Conservation (phyloP, 148 eudicot species). For the Chenopodium album region DNA sequence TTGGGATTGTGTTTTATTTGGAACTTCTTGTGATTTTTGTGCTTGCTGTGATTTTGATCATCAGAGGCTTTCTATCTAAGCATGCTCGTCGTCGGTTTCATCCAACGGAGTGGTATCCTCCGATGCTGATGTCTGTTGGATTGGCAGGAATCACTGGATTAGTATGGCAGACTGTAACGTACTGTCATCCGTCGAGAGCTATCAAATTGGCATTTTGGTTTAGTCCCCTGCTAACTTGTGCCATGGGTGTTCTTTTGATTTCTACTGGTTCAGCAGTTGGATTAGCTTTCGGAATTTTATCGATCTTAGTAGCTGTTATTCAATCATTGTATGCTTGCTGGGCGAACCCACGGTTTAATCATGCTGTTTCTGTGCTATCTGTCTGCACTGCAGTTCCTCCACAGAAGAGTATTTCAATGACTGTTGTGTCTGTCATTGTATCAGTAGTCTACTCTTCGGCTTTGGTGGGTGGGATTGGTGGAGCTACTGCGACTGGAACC, state of each 20-base stretch:
- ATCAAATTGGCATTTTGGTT: conserved; percentile 53
- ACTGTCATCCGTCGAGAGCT: conserved; percentile 26
- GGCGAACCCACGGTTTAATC: conserved; percentile 48
- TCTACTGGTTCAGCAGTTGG: conserved; percentile 38
- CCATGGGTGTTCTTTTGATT: conserved; percentile 45
- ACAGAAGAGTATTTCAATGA: conserved; percentile 16
- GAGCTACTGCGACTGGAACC: conserved; percentile 36
- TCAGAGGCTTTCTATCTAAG: conserved; percentile 35
- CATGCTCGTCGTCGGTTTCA: conserved; percentile 31
- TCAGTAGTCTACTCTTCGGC: conserved; percentile 33
- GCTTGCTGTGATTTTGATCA: conserved; percentile 28
- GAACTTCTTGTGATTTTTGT: conserved; percentile 29
- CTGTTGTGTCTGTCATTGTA: conserved; percentile 9
- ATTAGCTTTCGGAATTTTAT: conserved; percentile 39
- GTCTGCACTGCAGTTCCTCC: conserved; percentile 33
- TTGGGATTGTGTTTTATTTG: conserved; percentile 31
- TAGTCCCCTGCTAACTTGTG: conserved; percentile 51
- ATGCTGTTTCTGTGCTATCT: conserved; percentile 35
- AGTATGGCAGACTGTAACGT: conserved; percentile 32
- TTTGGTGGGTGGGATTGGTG: conserved; percentile 57
- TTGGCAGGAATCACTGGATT: conserved; percentile 34
- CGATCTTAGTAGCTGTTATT: conserved; percentile 36
- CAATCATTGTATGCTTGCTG: conserved; percentile 60
- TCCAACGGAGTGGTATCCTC: conserved; percentile 43
- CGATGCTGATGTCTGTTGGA: conserved; percentile 41